Percentiles rank a stretch among this genome's conserved stretches.
Conservation (phyloP, 148 eudicot species). For the Gaultheria prostrata region DNA sequence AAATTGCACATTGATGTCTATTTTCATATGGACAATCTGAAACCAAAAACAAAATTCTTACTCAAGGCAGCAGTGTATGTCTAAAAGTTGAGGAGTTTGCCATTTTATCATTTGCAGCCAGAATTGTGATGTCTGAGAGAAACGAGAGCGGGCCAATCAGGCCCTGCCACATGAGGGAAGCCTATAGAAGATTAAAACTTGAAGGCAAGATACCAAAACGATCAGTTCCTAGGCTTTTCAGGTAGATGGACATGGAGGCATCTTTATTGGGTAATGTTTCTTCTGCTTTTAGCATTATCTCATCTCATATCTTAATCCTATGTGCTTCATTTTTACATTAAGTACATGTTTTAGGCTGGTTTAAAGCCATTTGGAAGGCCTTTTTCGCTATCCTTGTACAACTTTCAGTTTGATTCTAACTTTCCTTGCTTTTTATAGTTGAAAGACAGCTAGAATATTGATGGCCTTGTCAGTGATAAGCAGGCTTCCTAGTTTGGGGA, state of each 20-base stretch:
- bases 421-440: not conserved
- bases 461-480: not conserved
- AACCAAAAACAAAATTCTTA: conserved; percentile 1
- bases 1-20: not conserved
- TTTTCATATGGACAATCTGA: not conserved
- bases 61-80: not conserved
- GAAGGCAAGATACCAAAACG: conserved; percentile 86
- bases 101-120: conserved; percentile 47
- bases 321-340: not conserved
- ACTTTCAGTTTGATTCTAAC: not conserved
- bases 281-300: not conserved
- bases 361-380: not conserved
- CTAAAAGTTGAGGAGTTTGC: not conserved
- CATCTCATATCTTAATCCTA: too few species aligned
- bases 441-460: not conserved
- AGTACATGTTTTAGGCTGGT: not conserved
- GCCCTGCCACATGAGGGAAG: conserved; percentile 89
- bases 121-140: conserved; percentile 82
- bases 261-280: not conserved
- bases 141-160: conserved; percentile 81
- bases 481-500: not conserved
- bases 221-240: conserved; percentile 87
- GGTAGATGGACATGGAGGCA: conserved; percentile 30
- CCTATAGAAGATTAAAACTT: conserved; percentile 80
- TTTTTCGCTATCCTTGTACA: not conserved